A percentile compares a stretch with the other conserved stretches of the same genome.
phyloP scores from a whole-genome alignment of 2,329 filamentous ascomycete species.

The Stagonosporopsis chrysanthemi region DNA sequence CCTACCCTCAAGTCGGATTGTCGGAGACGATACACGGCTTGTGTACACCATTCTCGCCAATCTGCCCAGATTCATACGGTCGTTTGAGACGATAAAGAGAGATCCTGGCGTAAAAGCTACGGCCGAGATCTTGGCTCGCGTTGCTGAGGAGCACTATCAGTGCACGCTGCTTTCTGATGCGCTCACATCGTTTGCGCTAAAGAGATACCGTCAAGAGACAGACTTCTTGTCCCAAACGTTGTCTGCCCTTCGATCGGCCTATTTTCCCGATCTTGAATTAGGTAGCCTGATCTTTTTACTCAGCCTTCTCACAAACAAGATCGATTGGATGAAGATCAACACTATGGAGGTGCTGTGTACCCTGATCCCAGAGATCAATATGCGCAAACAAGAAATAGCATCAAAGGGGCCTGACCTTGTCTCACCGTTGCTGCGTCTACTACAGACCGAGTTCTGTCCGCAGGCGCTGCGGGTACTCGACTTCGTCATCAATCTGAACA shows the following conservation, averaged over 20 bases:
- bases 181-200: constrained; percentile 73
- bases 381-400: constrained; percentile 88
- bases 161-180: constrained; percentile 72
- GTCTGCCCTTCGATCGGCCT: constrained; percentile 75
- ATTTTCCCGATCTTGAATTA: constrained; percentile 83
- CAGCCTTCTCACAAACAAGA: constrained; percentile 86
- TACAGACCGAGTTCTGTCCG: constrained; percentile 94
- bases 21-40: constrained; percentile 82
- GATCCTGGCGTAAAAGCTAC: constrained; percentile 61
- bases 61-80: constrained; percentile 81
- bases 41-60: constrained; percentile 92
- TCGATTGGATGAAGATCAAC: constrained; percentile 89
- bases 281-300: constrained; percentile 88
- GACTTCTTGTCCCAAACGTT: constrained; percentile 81
- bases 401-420: constrained; percentile 94
- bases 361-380: constrained; percentile 88
- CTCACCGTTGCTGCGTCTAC: constrained; percentile 83
- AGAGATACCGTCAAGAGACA: constrained; percentile 70
- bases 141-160: constrained; percentile 78
- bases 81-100: constrained; percentile 71
- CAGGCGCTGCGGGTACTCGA: constrained; percentile 91
- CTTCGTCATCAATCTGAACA: constrained; percentile 93
- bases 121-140: constrained; percentile 72
- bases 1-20: constrained; percentile 78
- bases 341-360: constrained; percentile 89